Evolutionary conservation across 2,329 filamentous ascomycete genomes (phyloP), one percentile per base, ranked within the genome.

Genomic region (Sporothrix schenckii): DNA sequence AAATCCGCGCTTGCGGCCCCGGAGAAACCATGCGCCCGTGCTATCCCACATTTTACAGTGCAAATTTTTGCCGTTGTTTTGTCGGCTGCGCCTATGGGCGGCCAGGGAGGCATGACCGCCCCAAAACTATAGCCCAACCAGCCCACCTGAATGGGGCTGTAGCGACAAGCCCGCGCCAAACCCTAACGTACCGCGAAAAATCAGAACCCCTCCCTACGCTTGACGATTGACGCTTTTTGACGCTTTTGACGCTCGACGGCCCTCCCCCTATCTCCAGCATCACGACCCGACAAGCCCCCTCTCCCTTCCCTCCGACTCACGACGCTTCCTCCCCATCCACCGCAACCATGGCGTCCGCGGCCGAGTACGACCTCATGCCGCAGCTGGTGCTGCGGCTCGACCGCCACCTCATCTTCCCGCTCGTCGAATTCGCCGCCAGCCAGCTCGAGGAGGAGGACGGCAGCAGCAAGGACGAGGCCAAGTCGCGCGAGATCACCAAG

Each of bases 381-480:
- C 93, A 94, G 83, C 86, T 99, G 78, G 91, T 97, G 80, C 90
- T 90, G 76, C 90, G 96, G 81, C 92, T 99, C 81, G 95, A 97
- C 85, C 90, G 95, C 76, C 95, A 99, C 81, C 87, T 99, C 77
- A 92, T 98, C 79, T 99, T 97, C 84, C 95, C 95, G 75, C 88
- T 99, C 74, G 90, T 99, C 80, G 94, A 97, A 84, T 97, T 97
- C 82, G 87, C 91, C 77, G 90, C 90, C 78, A 89, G 91, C 79
- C 89, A 92, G 80, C 91, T 97, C 75, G 90, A 93, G 80, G 91
- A 93, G 78, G 87, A 89, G 76, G 87, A 86, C 77, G 84, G 85
- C 72, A 80, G 82, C 70, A 80, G 80, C 56, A 81, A 85, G 80
- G 84, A 87, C 72, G 83, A 84, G 73, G 81, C 79, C 52, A 82